These are phyloP conservation scores for Nannochloris sp. DNA, from an alignment of 139 green algal genomes.

Conservation along the genomic window DNA sequence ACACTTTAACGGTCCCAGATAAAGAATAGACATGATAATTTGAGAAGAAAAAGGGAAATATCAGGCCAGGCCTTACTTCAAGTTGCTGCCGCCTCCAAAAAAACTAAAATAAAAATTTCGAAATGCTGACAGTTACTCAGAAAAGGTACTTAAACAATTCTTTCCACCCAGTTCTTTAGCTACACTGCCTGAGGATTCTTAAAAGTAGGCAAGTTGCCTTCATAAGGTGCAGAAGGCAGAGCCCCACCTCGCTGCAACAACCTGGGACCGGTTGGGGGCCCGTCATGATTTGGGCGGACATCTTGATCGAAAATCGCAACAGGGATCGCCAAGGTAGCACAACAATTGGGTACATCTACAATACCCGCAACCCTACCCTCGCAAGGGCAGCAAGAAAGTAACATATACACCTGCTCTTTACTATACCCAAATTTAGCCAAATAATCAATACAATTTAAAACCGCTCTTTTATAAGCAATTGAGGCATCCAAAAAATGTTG, in stretches of 20 bases:
- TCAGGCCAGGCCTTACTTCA: too few relatives aligned
- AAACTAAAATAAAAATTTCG: too few relatives aligned
- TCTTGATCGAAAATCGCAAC: slow-evolving; percentile 1
- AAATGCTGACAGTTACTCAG: too few relatives aligned
- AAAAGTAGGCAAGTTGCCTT: not conserved
- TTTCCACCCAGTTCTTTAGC: too few relatives aligned
- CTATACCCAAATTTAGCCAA: slow-evolving; percentile 66
- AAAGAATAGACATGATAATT: too few relatives aligned
- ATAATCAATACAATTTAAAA: slow-evolving; percentile 73
- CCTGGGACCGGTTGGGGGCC: not conserved
- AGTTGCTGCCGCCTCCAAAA: too few relatives aligned
- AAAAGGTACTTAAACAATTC: too few relatives aligned
- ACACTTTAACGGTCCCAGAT: too few relatives aligned
- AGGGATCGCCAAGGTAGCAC: slow-evolving; percentile 1
- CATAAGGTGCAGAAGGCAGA: not conserved
- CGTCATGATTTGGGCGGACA: not conserved
- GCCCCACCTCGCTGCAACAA: not conserved
- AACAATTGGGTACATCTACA: slow-evolving; percentile 61
- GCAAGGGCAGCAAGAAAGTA: slow-evolving; percentile 71
- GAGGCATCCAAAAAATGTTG: slow-evolving; percentile 71
- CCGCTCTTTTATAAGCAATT: slow-evolving; percentile 68
- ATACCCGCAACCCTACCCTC: slow-evolving; percentile 62
- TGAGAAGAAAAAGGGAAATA: too few relatives aligned
- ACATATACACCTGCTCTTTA: slow-evolving; percentile 64
- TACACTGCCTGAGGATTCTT: too few relatives aligned